Evolutionary conservation across 805 yeast genomes (phyloP), one percentile per base, ranked within the genome.

Genomic region (Candida rishiriensis): DNA sequence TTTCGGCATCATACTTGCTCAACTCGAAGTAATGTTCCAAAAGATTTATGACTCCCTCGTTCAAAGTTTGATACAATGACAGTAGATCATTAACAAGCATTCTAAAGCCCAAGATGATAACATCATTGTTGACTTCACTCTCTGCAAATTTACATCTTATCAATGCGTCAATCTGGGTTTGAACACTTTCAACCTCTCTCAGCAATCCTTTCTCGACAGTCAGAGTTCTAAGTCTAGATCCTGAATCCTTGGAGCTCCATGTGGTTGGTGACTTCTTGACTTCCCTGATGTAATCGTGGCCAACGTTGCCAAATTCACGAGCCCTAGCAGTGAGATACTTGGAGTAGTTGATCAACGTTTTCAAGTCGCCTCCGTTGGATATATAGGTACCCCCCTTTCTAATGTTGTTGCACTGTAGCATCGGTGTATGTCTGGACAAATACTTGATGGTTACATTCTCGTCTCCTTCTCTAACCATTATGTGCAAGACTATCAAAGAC

Each of bases 21-120:
- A 93, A 84, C 66, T 93, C 99, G 68, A 93, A 93, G 66, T 87
- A 93, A 58, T 91, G 95, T 64, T 93, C 98, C 50, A 93, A 75
- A 36, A 93, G 68, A 56, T 93, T 93, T 55, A 93, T 90, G 21
- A 93, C 96, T 33, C 98, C 99, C 65, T 93, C 98, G 66, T 93
- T 93, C 53, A 93, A 70, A 38, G 87, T 83, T 65, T 91, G 96
- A 66, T 88, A 95, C 34, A 93, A 69, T 1, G 90, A 79, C 52
- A 93, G 72, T 49, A 91, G 71, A 63, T 93, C 99, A 55, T 85
- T 86, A n/a, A 91, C 96, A 39, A 93, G 73, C 66, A 91, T 73
- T 46, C 96, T 73, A 69, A 91, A 93, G 29, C 91, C 85, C 34
- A 91, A 85, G 50, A 91, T 70, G 17, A 88, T 66, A 39, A 93